These are phyloP conservation scores for Polyporus tsugae DNA, from an alignment of 1,284 basidiomycete species.

Conservation along the genomic window DNA sequence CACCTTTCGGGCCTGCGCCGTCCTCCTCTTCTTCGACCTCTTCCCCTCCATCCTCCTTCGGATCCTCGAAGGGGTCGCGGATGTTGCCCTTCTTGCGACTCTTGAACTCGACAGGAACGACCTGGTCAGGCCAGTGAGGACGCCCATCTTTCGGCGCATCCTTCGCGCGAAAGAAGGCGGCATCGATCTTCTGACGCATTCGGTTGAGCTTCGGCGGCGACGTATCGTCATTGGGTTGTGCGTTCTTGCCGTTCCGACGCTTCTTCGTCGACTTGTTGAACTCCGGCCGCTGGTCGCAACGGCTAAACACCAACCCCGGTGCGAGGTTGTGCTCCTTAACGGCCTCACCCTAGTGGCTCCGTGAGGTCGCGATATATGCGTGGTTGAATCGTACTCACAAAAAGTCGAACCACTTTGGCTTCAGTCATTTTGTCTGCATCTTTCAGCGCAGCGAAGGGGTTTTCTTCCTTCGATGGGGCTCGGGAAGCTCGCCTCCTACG, in stretches of 20 bases:
- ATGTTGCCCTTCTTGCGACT: not conserved
- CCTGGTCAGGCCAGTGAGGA: slow-evolving; percentile 12
- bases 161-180: slow-evolving; percentile 3
- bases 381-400: not conserved
- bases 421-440: not conserved
- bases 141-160: not conserved
- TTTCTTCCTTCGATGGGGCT: not conserved
- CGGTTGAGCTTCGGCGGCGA: not conserved
- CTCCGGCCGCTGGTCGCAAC: not conserved
- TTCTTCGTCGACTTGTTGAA: not conserved
- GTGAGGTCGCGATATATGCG: not conserved
- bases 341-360: not conserved
- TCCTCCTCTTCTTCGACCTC: not conserved
- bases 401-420: not conserved
- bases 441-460: slow-evolving; percentile 2
- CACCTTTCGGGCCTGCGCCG: not conserved
- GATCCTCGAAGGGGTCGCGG: slow-evolving; percentile 16
- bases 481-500: too few species aligned
- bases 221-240: not conserved
- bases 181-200: slow-evolving; percentile 8
- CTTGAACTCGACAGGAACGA: slow-evolving; percentile 18
- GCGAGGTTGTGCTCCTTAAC: not conserved
- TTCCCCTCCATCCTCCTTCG: not conserved
- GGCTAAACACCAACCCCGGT: not conserved
- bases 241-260: not conserved